A percentile compares a stretch with the other conserved stretches of the same genome.
Evolutionary conservation across 345 rosid species (phyloP).

Genomic region (Moringa oleifera): DNA sequence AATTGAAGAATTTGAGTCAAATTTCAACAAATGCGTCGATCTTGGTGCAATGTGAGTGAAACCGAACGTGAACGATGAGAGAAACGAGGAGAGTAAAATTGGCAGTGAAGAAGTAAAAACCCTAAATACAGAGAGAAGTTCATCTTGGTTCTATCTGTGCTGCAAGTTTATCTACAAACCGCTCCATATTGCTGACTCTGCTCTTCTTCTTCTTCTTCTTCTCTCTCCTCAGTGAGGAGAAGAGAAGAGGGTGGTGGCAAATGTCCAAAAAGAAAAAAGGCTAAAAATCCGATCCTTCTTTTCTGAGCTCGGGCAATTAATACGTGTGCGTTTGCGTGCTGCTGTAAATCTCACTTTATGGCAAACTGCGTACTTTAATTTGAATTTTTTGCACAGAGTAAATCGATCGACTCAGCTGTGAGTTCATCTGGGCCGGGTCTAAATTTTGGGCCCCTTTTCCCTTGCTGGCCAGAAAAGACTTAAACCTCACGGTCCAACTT

Average conservation of each 20-base stretch:
- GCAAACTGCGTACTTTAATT: background rate
- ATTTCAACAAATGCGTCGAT: conserved; percentile 7
- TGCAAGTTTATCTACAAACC: background rate
- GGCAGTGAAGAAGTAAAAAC: conserved; percentile 15
- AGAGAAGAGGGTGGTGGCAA: conserved; percentile 16
- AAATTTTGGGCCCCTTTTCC: background rate
- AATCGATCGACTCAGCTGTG: background rate
- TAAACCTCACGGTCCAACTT: too few species aligned
- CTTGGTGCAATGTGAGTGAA: conserved; percentile 19
- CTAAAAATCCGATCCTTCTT: too few species aligned
- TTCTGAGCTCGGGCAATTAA: too few species aligned
- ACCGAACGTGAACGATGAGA: conserved; percentile 2
- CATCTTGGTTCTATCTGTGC: conserved; percentile 10
- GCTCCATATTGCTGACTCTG: background rate
- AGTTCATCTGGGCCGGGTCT: background rate
- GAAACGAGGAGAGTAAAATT: conserved; percentile 1
- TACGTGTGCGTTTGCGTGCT: background rate
- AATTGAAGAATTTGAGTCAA: conserved; percentile 13
- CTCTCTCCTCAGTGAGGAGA: conserved; percentile 27
- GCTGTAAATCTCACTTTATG: too few species aligned
- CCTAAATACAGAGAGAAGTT: conserved; percentile 9
- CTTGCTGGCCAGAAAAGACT: too few species aligned
- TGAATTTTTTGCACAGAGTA: background rate
- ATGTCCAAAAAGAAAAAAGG: background rate
- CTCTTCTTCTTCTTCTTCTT: conserved; percentile 20